Evolutionary conservation across 2,329 filamentous ascomycete genomes (phyloP), one percentile per base, ranked within the genome.

Genomic region (Colletotrichum incanum): DNA sequence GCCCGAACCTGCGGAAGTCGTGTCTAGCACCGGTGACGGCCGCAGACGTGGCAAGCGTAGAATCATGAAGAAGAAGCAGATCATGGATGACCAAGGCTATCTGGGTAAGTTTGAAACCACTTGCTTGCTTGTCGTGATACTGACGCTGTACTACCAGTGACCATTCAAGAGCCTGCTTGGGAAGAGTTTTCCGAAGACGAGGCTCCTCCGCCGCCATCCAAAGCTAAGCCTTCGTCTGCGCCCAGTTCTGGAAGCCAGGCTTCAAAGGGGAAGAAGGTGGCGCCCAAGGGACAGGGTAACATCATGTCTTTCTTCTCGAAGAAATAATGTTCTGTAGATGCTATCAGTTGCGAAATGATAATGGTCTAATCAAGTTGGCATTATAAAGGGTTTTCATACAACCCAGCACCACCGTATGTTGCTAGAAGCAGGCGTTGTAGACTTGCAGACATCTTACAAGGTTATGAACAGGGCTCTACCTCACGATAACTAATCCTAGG

Each of bases 121-220:
- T 18, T 2, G 31, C 18, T 55, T 7, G 50, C 72, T 28, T 39
- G 7, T 34, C 18, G 18, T 58, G 23, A 28, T 43, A 58, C 74
- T 54, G 18, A 71, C 75, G 56, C 74, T 59, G 18, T 18, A 61
- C 68, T 54, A 73, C 49, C 76, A 96, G 95, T 98, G 41, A 98
- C 95, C 2, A 93, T 92, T 75, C 93, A 97, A 82, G 94, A 97
- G 78, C 84, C 89, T 0, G 92, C 88, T 0, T 98, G 95, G 95
- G 95, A 98, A 80, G 96, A 93, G 0, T 98, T 97, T 84, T 97
- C 94, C 0, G 95, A 98, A 80, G 95, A 97, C 74, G 95, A 98
- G 75, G 89, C 91, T 28, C 86, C 86, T 41, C 81, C 84, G 11
- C 86, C 88, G 4, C 77, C 83, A 1, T 76, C 79, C 79, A 91